phyloP scores from a whole-genome alignment of 768 basidiomycete species.

The Paxillus rubicundulus region DNA sequence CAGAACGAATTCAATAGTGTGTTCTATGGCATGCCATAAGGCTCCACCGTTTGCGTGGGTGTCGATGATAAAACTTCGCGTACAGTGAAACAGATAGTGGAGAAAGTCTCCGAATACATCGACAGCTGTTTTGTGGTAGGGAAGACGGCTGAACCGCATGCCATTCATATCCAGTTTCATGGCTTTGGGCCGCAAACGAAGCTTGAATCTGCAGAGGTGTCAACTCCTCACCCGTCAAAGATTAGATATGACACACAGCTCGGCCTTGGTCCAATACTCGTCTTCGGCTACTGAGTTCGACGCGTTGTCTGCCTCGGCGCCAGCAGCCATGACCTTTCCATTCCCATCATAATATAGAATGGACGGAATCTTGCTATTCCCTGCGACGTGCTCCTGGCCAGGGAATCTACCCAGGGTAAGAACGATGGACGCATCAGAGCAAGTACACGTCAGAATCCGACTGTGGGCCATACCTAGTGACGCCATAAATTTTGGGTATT shows the following conservation, averaged over 20 bases:
- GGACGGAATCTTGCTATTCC: conserved; percentile 81
- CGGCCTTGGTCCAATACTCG: conserved; percentile 72
- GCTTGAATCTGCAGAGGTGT: conserved; percentile 58
- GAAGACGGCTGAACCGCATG: conserved; percentile 69
- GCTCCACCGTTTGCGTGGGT: conserved; percentile 76
- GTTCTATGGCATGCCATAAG: conserved; percentile 69
- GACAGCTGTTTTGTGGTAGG: conserved; percentile 63
- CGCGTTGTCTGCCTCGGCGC: conserved; percentile 71
- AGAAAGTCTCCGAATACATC: conserved; percentile 82
- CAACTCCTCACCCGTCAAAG: neutral
- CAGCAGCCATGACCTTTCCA: conserved; percentile 67
- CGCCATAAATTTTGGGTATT: conserved; percentile 77
- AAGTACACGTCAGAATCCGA: neutral
- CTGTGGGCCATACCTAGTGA: conserved; percentile 56
- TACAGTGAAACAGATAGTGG: conserved; percentile 70
- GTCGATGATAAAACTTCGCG: conserved; percentile 71
- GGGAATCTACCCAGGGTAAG: conserved; percentile 55
- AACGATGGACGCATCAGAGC: neutral
- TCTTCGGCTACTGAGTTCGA: conserved; percentile 68
- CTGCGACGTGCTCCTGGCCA: conserved; percentile 82
- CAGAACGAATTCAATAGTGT: conserved; percentile 69
- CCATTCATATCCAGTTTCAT: conserved; percentile 86
- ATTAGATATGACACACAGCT: conserved; percentile 52
- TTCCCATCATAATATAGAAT: conserved; percentile 69
- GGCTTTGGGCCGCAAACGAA: conserved; percentile 70